Base-by-base conservation (phyloP, 768 basidiomycete genomes). In the Kwoniella europaea region DNA sequence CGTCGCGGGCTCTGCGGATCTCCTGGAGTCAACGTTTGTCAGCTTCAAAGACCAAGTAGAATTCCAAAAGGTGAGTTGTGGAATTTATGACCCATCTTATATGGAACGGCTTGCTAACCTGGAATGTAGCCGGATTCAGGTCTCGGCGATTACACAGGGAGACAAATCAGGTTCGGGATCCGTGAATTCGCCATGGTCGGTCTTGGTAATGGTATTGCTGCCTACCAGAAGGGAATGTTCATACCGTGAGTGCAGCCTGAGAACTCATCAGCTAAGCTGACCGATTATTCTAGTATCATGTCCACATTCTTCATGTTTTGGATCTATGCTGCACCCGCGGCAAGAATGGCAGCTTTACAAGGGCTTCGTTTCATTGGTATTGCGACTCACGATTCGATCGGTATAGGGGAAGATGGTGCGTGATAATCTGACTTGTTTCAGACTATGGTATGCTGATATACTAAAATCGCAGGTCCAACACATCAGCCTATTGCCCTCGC, bases 251-350 rank as follows among this genome's bases (percentile, higher is more conserved):
- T 76, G 4, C 12, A 43, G 29, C 35, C 3, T 18, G 10, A n/a
- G 10, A 43, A 35, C 18, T 55, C 20, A 6, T 43, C 27, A 27
- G 27, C 27, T 43, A 27, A 20, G 20, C 44, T 1, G 57, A 55
- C 55, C 42, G 13, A 42, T 35, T 18, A 15, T 22, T 3, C 22
- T 58, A 76, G 75, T 15, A 79, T 83, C 71, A 74, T 74, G 69
- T 79, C 80, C 12, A 81, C 82, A 15, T 83, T 81, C 74, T 81
- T 83, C 74, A 81, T 81, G 80, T 83, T 83, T 67, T 83, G 77
- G 77, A 65, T 81, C 9, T 83, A 83, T 66, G 82, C 82, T 15
- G 82, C 80, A 7, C 79, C 82, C 0, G 82, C 82, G 18, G 82
- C 73, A 7, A 77, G 82, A 50, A 83, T 83, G 82, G 55, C 77